Evolutionary conservation across 2,329 filamentous ascomycete genomes (phyloP).

Genomic region (Fusarium foetens): DNA sequence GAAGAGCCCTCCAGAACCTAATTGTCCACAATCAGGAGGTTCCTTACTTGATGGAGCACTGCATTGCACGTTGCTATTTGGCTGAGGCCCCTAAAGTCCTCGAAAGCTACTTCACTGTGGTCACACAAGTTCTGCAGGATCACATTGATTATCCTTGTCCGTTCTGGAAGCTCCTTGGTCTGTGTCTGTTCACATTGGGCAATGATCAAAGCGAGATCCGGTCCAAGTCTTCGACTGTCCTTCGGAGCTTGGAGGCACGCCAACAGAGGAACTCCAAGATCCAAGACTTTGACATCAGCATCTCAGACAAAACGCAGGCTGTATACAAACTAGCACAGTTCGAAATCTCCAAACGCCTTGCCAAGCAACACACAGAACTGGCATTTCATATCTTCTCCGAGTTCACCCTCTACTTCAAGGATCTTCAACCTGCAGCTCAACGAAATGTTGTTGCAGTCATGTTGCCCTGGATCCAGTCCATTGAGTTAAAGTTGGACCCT

Average conservation of each 20-base stretch:
- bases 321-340: slow-evolving; percentile 98
- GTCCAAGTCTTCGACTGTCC: slow-evolving; percentile 84
- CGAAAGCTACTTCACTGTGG: slow-evolving; percentile 94
- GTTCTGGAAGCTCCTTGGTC: slow-evolving; percentile 90
- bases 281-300: slow-evolving; percentile 97
- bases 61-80: slow-evolving; percentile 90
- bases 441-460: slow-evolving; percentile 95
- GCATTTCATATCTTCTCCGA: slow-evolving; percentile 97
- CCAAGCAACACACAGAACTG: slow-evolving; percentile 86
- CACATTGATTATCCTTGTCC: slow-evolving; percentile 83
- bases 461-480: slow-evolving; percentile 93
- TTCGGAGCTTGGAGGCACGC: slow-evolving; percentile 84
- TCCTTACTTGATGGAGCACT: slow-evolving; percentile 85
- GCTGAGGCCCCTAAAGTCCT: slow-evolving; percentile 83
- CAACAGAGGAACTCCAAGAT: slow-evolving; percentile 85
- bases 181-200: slow-evolving; percentile 91
- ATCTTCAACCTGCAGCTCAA: slow-evolving; percentile 82
- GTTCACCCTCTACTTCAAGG: slow-evolving; percentile 93
- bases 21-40: slow-evolving; percentile 92
- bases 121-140: slow-evolving; percentile 86
- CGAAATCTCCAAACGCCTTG: slow-evolving; percentile 90
- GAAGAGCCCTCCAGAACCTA: slow-evolving; percentile 87
- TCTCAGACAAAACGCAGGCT: slow-evolving; percentile 97
- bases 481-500: slow-evolving; percentile 91
- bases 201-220: slow-evolving; percentile 90